Evolutionary conservation across 2,329 filamentous ascomycete genomes (phyloP).

Genomic region (Neocatenulostroma microsporum): DNA sequence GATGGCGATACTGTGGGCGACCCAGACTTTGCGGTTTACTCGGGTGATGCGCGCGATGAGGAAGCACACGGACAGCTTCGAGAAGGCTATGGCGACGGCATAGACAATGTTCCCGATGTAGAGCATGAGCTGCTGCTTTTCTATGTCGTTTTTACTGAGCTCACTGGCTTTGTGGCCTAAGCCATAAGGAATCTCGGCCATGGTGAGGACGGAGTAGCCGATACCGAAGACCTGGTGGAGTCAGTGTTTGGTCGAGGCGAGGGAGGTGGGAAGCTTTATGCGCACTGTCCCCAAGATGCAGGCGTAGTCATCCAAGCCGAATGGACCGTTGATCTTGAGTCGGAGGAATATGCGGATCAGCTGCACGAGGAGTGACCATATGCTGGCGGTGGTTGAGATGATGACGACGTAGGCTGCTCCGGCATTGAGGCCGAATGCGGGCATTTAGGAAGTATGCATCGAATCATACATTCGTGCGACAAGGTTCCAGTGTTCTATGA

Average conservation of each 20-base stretch:
- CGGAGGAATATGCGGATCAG: constrained; percentile 23
- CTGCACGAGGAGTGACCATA: constrained; percentile 20
- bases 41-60: constrained; percentile 22
- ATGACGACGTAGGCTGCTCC: constrained; percentile 19
- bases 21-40: constrained; percentile 11
- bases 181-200: constrained; percentile 17
- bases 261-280: neutral
- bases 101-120: constrained; percentile 17
- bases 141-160: constrained; percentile 3
- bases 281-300: constrained; percentile 19
- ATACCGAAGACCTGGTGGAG: constrained; percentile 12
- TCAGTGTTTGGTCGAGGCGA: neutral
- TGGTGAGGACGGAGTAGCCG: constrained; percentile 12
- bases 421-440: constrained; percentile 16
- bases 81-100: constrained; percentile 12
- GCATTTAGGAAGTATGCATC: constrained; percentile 12
- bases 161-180: constrained; percentile 13
- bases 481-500: no score
- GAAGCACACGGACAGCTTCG: constrained; percentile 20
- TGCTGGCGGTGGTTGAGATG: constrained; percentile 14
- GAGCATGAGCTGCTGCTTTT: constrained; percentile 10
- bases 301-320: constrained; percentile 22
- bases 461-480: no score
- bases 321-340: constrained; percentile 22
- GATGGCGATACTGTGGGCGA: constrained; percentile 14